These are phyloP conservation scores for Apiospora marii DNA, from an alignment of 2,329 filamentous ascomycete species.

Conservation along the genomic window DNA sequence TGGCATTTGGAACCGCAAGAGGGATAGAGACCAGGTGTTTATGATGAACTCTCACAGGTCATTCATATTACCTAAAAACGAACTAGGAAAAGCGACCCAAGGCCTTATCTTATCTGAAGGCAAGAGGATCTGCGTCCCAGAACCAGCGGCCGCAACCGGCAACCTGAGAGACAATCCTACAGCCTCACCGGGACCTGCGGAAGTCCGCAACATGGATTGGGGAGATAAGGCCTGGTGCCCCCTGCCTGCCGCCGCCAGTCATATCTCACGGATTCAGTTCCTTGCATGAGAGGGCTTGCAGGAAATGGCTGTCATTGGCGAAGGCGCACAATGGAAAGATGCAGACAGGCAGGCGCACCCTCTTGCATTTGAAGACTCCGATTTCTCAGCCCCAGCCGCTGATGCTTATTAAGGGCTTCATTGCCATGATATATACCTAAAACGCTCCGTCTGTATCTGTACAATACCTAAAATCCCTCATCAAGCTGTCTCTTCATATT, in stretches of 20 bases:
- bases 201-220: neutral
- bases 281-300: neutral
- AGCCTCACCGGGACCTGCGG: neutral
- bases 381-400: neutral
- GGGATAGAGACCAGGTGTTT: fast-evolving
- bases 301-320: neutral
- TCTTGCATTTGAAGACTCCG: neutral
- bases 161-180: neutral
- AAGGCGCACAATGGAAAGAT: neutral
- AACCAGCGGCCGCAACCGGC: neutral
- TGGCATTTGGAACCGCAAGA: neutral
- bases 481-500: neutral
- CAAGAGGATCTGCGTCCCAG: neutral
- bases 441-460: neutral
- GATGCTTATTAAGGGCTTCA: neutral
- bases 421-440: neutral
- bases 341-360: neutral
- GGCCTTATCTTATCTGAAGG: neutral
- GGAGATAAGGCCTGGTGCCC: neutral
- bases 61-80: neutral
- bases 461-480: neutral
- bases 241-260: neutral
- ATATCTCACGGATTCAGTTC: neutral
- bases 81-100: neutral
- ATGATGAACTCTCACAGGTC: neutral